phyloP scores from a whole-genome alignment of 2,329 filamentous ascomycete genomes.

The Ilyonectria sp. region DNA sequence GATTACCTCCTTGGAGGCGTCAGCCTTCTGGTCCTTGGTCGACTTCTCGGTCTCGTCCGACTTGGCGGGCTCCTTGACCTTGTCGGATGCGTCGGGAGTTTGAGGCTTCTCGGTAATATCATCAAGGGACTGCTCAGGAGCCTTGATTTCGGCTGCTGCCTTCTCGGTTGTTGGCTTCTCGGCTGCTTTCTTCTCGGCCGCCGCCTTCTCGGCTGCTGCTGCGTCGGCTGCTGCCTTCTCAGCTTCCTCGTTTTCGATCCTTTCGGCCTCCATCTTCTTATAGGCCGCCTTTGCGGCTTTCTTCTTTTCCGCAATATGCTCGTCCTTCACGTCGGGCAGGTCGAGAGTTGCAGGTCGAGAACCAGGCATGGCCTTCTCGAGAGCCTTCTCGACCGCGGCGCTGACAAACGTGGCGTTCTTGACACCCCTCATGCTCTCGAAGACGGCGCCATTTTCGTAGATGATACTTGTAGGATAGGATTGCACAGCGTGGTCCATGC shows the following conservation, averaged over 20 bases:
- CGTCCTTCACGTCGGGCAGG: slow-evolving; percentile 24
- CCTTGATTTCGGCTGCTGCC: slow-evolving; percentile 29
- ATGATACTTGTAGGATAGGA: slow-evolving; percentile 85
- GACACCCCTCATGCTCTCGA: slow-evolving; percentile 75
- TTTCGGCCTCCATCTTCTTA: slow-evolving; percentile 49
- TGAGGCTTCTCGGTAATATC: slow-evolving; percentile 48
- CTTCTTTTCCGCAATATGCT: slow-evolving; percentile 35
- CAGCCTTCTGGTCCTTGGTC: slow-evolving; percentile 33
- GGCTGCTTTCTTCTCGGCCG: slow-evolving; percentile 29
- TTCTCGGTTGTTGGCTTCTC: slow-evolving; percentile 35
- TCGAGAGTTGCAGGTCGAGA: slow-evolving; percentile 77
- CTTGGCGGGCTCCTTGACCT: slow-evolving; percentile 44
- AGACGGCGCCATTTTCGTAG: slow-evolving; percentile 82
- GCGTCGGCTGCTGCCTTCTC: slow-evolving; percentile 38
- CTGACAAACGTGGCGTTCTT: slow-evolving; percentile 79
- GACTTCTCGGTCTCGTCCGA: slow-evolving; percentile 45
- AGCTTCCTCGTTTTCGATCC: slow-evolving; percentile 23
- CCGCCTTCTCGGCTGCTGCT: slow-evolving; percentile 35
- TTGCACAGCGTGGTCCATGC: slow-evolving; percentile 75
- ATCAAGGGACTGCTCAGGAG: slow-evolving; percentile 32
- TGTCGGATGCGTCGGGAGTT: slow-evolving; percentile 49
- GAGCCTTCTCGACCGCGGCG: slow-evolving; percentile 79
- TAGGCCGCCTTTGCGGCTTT: slow-evolving; percentile 49
- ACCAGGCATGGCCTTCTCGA: slow-evolving; percentile 86
- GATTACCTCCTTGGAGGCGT: slow-evolving; percentile 47